A percentile compares a stretch with the other conserved stretches of the same genome.
Evolutionary conservation across 495 filamentous ascomycete genomes (phyloP).

Genomic region (Staphylotrichum tortipilum): DNA sequence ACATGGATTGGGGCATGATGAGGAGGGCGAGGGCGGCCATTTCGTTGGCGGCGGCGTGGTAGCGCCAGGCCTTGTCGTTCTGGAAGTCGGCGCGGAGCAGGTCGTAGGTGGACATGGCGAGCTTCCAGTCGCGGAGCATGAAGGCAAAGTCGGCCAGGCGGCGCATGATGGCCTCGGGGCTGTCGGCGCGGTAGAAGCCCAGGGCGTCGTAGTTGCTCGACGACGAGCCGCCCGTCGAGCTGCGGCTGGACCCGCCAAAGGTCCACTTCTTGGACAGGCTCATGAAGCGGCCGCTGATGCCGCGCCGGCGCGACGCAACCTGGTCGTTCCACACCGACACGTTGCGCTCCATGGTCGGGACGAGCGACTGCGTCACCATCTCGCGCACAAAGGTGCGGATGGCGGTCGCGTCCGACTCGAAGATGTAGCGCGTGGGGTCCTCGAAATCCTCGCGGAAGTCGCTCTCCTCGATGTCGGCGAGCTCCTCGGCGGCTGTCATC

Average conservation of each 20-base stretch:
- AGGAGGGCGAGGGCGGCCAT: constrained; percentile 82
- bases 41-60: constrained; percentile 86
- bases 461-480: constrained; percentile 56
- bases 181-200: constrained; percentile 75
- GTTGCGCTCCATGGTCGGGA: constrained; percentile 90
- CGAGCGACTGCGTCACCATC: constrained; percentile 82
- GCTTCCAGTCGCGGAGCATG: constrained; percentile 89
- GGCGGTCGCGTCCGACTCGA: constrained; percentile 82
- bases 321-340: constrained; percentile 94
- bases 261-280: constrained; percentile 81
- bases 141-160: constrained; percentile 92
- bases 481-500: constrained; percentile 79
- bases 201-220: constrained; percentile 70
- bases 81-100: constrained; percentile 77
- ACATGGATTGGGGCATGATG: constrained; percentile 59
- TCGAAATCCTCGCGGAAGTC: constrained; percentile 56
- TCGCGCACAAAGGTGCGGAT: constrained; percentile 84
- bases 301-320: constrained; percentile 79
- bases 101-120: constrained; percentile 87
- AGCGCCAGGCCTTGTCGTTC: constrained; percentile 93
- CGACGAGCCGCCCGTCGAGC: constrained; percentile 34
- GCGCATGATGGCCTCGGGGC: constrained; percentile 81
- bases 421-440: constrained; percentile 67
- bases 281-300: constrained; percentile 81
- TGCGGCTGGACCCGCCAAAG: constrained; percentile 53